phyloP scores from a whole-genome alignment of 2,329 filamentous ascomycete species.

The Fusarium tanahbumbuense region DNA sequence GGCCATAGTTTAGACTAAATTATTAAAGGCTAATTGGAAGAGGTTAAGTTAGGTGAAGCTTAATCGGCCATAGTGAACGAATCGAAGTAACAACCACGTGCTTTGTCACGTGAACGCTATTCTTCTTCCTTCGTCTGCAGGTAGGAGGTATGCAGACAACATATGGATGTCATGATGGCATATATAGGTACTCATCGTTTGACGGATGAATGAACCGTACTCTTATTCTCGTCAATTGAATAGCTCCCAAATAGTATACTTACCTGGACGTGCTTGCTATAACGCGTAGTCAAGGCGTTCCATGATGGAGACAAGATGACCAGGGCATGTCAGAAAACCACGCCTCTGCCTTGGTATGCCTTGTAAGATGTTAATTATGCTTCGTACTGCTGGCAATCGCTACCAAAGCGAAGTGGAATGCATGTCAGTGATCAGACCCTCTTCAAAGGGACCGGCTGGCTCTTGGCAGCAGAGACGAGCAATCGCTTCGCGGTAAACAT shows the following conservation, averaged over 20 bases:
- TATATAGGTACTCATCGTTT: not conserved
- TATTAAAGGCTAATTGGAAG: not conserved
- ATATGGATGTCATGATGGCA: not conserved
- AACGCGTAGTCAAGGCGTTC: constrained; percentile 17
- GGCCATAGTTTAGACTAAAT: not conserved
- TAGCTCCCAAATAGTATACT: not conserved
- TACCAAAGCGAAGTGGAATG: constrained; percentile 6
- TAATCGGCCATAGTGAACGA: not conserved
- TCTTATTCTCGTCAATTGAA: not conserved
- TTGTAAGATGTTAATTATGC: constrained; percentile 8
- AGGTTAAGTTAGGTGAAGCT: constrained; percentile 10
- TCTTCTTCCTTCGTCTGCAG: not conserved
- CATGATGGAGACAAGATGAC: constrained; percentile 18
- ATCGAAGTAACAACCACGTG: not conserved
- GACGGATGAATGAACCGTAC: not conserved
- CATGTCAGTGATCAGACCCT: constrained; percentile 1
- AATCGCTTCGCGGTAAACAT: constrained; percentile 22
- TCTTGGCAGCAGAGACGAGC: constrained; percentile 3
- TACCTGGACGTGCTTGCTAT: constrained; percentile 4
- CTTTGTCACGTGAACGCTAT: constrained; percentile 3
- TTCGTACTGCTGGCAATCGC: not conserved
- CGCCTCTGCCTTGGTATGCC: constrained; percentile 27
- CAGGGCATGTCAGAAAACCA: constrained; percentile 24
- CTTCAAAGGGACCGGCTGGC: not conserved
- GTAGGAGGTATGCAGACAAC: not conserved